Evolutionary conservation across 2,329 filamentous ascomycete species (phyloP).

Genomic region (Stylonectria norvegica): DNA sequence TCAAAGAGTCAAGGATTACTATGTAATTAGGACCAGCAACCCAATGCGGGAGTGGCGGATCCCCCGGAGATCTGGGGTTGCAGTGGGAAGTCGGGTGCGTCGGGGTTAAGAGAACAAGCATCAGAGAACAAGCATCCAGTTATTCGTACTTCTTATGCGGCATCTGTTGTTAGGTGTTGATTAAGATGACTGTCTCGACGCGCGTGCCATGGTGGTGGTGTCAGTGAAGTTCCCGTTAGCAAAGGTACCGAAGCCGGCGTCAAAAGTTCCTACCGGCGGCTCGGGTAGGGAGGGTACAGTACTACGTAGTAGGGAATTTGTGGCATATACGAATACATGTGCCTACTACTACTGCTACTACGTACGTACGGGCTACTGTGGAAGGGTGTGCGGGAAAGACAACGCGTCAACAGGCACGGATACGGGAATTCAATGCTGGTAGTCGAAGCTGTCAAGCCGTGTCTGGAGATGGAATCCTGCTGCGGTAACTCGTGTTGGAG

Average conservation of each 20-base stretch:
- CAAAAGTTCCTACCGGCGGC: conserved; percentile 27
- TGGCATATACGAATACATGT: too few species aligned
- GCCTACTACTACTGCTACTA: too few species aligned
- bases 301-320: neutral
- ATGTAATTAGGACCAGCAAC: neutral
- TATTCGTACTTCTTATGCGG: neutral
- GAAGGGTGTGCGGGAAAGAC: neutral
- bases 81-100: conserved; percentile 3
- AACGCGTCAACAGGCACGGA: neutral
- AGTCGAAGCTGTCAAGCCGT: neutral
- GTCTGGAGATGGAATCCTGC: neutral
- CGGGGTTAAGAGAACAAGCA: conserved; percentile 9
- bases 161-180: neutral
- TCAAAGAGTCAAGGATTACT: neutral
- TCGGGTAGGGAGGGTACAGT: conserved; percentile 1
- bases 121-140: neutral
- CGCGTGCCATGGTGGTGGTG: neutral
- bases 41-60: neutral
- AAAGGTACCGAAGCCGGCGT: conserved; percentile 27
- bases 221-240: conserved; percentile 14
- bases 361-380: too few species aligned
- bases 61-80: conserved; percentile 7
- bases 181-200: neutral
- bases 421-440: neutral
- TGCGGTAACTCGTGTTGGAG: too few species aligned